Evolutionary conservation across 495 filamentous ascomycete species (phyloP).

Genomic region (Saxispiralis lemnorum): DNA sequence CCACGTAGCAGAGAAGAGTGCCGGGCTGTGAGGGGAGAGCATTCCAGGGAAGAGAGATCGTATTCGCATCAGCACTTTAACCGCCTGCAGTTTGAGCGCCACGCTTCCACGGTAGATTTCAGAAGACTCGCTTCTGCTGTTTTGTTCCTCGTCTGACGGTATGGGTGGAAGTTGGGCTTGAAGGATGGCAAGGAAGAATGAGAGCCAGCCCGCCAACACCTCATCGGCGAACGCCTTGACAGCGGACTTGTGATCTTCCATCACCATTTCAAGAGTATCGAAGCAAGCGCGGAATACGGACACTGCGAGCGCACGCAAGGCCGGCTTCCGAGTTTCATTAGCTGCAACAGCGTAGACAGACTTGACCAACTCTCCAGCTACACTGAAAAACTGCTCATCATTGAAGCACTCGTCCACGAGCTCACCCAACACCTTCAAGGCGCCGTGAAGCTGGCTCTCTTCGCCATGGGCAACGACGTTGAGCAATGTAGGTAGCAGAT

Average conservation of each 20-base stretch:
- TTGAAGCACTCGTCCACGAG: conserved; percentile 82
- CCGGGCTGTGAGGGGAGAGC: conserved; percentile 59
- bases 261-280: conserved; percentile 86
- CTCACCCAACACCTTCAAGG: conserved; percentile 70
- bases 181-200: conserved; percentile 63
- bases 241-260: conserved; percentile 69
- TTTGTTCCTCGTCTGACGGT: conserved; percentile 39
- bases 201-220: conserved; percentile 62
- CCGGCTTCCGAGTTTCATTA: conserved; percentile 52
- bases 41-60: conserved; percentile 63
- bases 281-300: conserved; percentile 80
- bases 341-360: conserved; percentile 66
- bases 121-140: conserved; percentile 26
- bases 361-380: conserved; percentile 66
- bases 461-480: conserved; percentile 53
- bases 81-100: conserved; percentile 71
- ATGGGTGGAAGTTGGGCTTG: conserved; percentile 50
- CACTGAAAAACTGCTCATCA: conserved; percentile 82
- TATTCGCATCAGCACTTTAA: conserved; percentile 78
- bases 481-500: conserved; percentile 62
- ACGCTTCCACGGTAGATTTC: conserved; percentile 53
- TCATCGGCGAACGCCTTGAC: conserved; percentile 82
- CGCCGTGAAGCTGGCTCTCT: conserved; percentile 69
- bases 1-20: conserved; percentile 74
- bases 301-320: conserved; percentile 64